phyloP scores from a whole-genome alignment of 345 rosid genomes.

The Atalantia buxifolia region DNA sequence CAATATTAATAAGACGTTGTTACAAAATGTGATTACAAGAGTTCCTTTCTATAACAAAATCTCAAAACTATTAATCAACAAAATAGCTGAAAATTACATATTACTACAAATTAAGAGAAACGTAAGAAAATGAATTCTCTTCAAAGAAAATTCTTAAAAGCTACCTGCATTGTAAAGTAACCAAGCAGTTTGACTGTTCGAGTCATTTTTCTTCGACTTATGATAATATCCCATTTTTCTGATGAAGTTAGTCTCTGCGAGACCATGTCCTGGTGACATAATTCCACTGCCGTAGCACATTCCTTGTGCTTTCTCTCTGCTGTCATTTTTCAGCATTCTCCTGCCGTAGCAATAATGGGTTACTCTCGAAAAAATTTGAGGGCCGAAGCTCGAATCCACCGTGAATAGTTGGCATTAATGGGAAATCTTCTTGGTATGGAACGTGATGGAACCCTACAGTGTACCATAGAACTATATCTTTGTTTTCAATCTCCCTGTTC shows the following conservation, averaged over 20 bases:
- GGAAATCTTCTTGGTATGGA: slow-evolving; percentile 84
- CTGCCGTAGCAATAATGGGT: slow-evolving; percentile 38
- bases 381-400: slow-evolving; percentile 75
- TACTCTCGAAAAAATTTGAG: slow-evolving; percentile 59
- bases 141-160: neutral
- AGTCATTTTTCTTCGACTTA: neutral
- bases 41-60: neutral
- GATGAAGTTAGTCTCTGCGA: neutral
- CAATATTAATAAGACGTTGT: neutral
- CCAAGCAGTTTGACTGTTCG: neutral
- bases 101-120: neutral
- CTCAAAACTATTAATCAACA: neutral
- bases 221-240: neutral
- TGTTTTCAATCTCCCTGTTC: slow-evolving; percentile 61
- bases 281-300: neutral
- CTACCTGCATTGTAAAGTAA: neutral
- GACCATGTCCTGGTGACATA: no score
- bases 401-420: slow-evolving; percentile 59
- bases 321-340: neutral
- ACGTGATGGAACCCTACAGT: slow-evolving; percentile 73
- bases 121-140: neutral
- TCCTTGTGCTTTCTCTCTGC: neutral
- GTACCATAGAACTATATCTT: slow-evolving; percentile 77
- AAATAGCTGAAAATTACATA: neutral
- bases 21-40: neutral